Conservation (phyloP, 441 rosid species). For the Pelargonium myrrhifolium region DNA sequence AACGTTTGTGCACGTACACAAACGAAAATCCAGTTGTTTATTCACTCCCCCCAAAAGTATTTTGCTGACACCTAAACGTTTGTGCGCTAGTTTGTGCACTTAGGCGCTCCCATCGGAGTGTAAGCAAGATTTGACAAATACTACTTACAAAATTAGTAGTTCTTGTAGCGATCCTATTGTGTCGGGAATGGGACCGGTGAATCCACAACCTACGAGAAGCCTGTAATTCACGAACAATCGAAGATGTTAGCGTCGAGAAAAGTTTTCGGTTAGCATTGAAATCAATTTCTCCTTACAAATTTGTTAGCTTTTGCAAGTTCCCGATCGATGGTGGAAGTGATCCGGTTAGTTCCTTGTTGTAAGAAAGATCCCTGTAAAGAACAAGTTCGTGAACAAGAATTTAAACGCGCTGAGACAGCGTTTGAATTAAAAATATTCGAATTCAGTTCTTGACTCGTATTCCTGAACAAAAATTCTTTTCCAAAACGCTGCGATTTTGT, state of each 20-base stretch:
- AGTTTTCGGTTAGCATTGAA: not conserved
- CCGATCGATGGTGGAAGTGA: conserved; percentile 59
- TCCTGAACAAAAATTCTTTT: not conserved
- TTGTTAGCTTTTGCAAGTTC: conserved; percentile 43
- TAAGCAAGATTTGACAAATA: too few relatives aligned
- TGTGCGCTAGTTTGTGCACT: too few relatives aligned
- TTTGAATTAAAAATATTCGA: not conserved
- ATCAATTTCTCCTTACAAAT: conserved; percentile 43
- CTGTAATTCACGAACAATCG: not conserved
- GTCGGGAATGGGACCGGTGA: conserved; percentile 62
- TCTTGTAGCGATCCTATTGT: conserved; percentile 49
- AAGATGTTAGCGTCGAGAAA: not conserved
- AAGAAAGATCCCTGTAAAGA: conserved; percentile 63
- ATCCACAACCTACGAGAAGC: conserved; percentile 45
- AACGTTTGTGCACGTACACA: too few relatives aligned
- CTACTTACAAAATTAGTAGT: conserved; percentile 52
- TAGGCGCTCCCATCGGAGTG: too few relatives aligned
- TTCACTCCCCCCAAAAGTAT: too few relatives aligned
- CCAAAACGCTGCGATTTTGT: too few relatives aligned
- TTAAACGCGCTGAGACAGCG: too few relatives aligned
- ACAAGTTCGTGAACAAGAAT: conserved; percentile 12
- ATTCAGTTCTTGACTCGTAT: not conserved
- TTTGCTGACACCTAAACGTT: too few relatives aligned
- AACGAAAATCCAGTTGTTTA: too few relatives aligned
- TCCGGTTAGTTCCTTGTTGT: conserved; percentile 50